Conservation (phyloP, 2,329 filamentous ascomycete species). For the Pseudopyrenochaeta lycopersici region DNA sequence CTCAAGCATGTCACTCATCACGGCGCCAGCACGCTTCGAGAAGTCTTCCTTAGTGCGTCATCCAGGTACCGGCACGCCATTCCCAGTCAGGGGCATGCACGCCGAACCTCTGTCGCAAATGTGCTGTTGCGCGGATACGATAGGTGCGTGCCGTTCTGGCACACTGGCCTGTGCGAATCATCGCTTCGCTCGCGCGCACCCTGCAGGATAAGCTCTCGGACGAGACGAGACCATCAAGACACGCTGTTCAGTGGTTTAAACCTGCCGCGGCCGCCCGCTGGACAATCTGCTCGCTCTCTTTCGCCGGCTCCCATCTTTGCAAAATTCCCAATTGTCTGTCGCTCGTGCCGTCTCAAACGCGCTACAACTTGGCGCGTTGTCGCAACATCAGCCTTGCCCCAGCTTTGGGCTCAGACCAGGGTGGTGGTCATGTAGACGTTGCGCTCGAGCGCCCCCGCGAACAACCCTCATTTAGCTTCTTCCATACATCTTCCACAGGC, state of each 20-base stretch:
- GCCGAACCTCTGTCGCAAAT: conserved; percentile 22
- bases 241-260: background rate
- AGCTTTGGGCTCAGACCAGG: conserved; percentile 43
- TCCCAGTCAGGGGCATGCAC: conserved; percentile 40
- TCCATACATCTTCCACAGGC: conserved; percentile 39
- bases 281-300: background rate
- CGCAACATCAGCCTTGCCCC: conserved; percentile 47
- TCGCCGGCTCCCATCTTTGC: background rate
- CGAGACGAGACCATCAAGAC: conserved; percentile 4
- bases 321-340: conserved; percentile 1
- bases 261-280: background rate
- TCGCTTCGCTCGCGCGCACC: conserved; percentile 20
- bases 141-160: conserved; percentile 24
- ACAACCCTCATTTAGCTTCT: conserved; percentile 42
- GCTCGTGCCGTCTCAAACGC: conserved; percentile 43
- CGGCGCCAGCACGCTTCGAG: conserved; percentile 22
- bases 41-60: conserved; percentile 33
- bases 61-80: conserved; percentile 43
- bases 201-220: conserved; percentile 9
- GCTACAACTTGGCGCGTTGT: conserved; percentile 37
- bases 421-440: conserved; percentile 33
- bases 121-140: conserved; percentile 29
- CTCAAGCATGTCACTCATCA: conserved; percentile 22
- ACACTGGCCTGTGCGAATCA: conserved; percentile 22
- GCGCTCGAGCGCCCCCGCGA: conserved; percentile 41